These are phyloP conservation scores for Populus hybrid DNA, from an alignment of 441 rosid species.

Conservation along the genomic window DNA sequence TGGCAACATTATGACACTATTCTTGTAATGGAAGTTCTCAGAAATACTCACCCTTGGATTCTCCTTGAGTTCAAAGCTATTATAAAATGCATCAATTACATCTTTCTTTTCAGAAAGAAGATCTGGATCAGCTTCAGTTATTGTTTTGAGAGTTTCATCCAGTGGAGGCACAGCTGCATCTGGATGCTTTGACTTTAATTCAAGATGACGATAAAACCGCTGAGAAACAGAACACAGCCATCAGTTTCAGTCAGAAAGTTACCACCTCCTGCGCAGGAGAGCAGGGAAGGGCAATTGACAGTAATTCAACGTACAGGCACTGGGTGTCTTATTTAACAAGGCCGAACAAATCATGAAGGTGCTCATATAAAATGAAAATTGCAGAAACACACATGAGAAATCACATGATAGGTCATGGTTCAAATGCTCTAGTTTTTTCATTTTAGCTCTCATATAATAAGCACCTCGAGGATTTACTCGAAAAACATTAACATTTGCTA, in stretches of 20 bases:
- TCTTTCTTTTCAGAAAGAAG: conserved; percentile 49
- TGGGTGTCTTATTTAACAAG: not conserved
- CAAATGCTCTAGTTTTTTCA: no score
- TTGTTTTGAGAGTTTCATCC: conserved; percentile 68
- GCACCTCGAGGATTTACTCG: not conserved
- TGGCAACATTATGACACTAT: conserved; percentile 4
- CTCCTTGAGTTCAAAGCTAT: conserved; percentile 70
- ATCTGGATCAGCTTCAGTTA: conserved; percentile 66
- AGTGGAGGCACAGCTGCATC: conserved; percentile 81
- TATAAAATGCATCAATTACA: conserved; percentile 42
- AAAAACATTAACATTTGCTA: not conserved
- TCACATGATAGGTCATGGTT: not conserved
- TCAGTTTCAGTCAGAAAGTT: conserved; percentile 24
- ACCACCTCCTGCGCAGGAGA: not conserved
- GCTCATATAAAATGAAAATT: not conserved
- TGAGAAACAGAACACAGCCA: conserved; percentile 30
- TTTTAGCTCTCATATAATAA: not conserved
- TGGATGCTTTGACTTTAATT: conserved; percentile 65
- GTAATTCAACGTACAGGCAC: not conserved
- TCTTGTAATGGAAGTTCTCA: not conserved
- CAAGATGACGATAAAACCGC: conserved; percentile 78
- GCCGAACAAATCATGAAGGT: not conserved
- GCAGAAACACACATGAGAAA: not conserved
- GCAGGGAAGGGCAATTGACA: not conserved
- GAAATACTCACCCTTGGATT: conserved; percentile 63